phyloP scores from a whole-genome alignment of 768 basidiomycete species.

The Tricholoma furcatifolium region DNA sequence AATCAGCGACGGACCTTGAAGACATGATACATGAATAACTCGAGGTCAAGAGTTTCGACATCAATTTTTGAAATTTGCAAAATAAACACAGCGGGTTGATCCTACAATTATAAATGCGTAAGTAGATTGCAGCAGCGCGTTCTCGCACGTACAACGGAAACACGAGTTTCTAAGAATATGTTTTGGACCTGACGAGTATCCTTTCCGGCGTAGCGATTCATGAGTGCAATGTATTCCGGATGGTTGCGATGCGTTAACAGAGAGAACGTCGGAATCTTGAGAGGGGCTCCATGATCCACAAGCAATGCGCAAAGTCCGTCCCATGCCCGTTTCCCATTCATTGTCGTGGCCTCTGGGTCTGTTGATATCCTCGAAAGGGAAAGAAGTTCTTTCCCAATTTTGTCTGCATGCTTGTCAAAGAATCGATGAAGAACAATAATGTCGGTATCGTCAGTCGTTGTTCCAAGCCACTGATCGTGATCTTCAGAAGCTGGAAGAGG shows the following conservation, averaged over 20 bases:
- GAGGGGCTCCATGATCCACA: slow-evolving; percentile 72
- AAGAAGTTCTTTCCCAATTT: slow-evolving; percentile 83
- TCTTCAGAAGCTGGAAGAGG: slow-evolving; percentile 44
- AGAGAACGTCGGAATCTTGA: slow-evolving; percentile 67
- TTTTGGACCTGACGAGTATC: slow-evolving; percentile 61
- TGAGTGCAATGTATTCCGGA: slow-evolving; percentile 64
- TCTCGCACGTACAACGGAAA: slow-evolving; percentile 39
- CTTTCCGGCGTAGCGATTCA: slow-evolving; percentile 60
- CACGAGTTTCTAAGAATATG: slow-evolving; percentile 60
- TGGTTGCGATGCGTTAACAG: slow-evolving; percentile 47
- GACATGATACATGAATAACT: slow-evolving; percentile 74
- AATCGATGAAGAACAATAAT: slow-evolving; percentile 81
- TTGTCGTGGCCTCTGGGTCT: slow-evolving; percentile 54
- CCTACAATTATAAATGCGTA: slow-evolving; percentile 23
- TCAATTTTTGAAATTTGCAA: slow-evolving; percentile 69
- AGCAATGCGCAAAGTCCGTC: slow-evolving; percentile 75
- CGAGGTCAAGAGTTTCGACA: slow-evolving; percentile 77
- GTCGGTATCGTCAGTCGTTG: slow-evolving; percentile 82
- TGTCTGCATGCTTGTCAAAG: slow-evolving; percentile 82
- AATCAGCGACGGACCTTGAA: slow-evolving; percentile 52
- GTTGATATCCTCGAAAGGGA: slow-evolving; percentile 61
- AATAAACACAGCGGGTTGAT: slow-evolving; percentile 57
- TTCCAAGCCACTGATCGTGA: slow-evolving; percentile 70
- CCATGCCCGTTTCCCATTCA: slow-evolving; percentile 81
- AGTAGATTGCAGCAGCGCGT: neutral